These are phyloP conservation scores for Microthlaspi erraticum DNA, from an alignment of 345 rosid genomes.

Conservation along the genomic window DNA sequence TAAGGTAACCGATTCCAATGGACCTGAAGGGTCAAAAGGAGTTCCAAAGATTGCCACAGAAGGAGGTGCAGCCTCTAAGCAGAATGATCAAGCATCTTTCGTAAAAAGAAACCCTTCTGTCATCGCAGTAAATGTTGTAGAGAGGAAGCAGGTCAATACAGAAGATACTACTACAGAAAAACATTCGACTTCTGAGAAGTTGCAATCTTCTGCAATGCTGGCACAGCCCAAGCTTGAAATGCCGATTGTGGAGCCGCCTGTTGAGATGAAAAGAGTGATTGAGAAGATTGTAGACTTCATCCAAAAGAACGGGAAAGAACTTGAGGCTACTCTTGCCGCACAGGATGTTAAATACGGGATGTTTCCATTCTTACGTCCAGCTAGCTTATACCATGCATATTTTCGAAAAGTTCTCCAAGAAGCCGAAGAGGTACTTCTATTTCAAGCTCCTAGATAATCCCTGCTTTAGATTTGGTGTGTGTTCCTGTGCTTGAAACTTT, in stretches of 20 bases:
- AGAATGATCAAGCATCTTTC: constrained; percentile 54
- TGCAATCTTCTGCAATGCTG: constrained; percentile 46
- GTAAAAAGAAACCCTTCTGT: constrained; percentile 61
- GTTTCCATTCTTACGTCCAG: constrained; percentile 82
- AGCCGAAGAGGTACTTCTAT: constrained; percentile 69
- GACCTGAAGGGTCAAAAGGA: constrained; percentile 48
- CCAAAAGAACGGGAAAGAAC: constrained; percentile 76
- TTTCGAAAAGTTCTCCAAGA: constrained; percentile 69
- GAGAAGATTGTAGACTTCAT: constrained; percentile 96
- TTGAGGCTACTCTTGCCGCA: constrained; percentile 82
- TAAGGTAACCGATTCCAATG: constrained; percentile 43
- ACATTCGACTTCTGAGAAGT: constrained; percentile 45
- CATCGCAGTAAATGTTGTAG: constrained; percentile 53
- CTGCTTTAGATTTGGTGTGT: constrained; percentile 6
- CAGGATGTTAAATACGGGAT: constrained; percentile 84
- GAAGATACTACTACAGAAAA: constrained; percentile 45
- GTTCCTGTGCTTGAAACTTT: constrained; percentile 4
- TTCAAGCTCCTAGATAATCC: neutral
- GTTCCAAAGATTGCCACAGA: constrained; percentile 37
- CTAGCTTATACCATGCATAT: constrained; percentile 69
- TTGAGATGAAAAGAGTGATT: constrained; percentile 80
- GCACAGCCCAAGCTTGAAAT: constrained; percentile 51
- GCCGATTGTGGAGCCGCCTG: constrained; percentile 78
- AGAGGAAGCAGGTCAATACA: constrained; percentile 49
- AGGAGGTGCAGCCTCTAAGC: constrained; percentile 49